A percentile compares a stretch with the other conserved stretches of the same genome.
phyloP scores from a whole-genome alignment of 1,139 yeast genomes.

The Lodderomyces pseudojiufengensis region DNA sequence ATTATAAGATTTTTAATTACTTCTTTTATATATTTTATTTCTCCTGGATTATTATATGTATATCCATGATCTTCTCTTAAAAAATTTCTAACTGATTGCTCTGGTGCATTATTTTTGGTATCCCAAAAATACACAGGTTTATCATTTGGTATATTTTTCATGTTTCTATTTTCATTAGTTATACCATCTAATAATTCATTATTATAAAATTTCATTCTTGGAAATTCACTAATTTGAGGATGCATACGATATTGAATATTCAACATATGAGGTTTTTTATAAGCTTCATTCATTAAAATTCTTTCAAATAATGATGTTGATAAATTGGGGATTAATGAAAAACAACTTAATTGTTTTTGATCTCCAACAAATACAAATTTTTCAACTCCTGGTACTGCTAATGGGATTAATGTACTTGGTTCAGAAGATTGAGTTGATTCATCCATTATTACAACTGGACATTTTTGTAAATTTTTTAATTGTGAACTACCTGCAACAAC shows the following conservation, averaged over 20 bases:
- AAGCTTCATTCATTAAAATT: conserved; percentile 53
- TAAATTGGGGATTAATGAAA: conserved; percentile 60
- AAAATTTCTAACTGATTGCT: conserved; percentile 43
- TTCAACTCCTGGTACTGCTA: conserved; percentile 64
- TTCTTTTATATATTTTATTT: conserved; percentile 44
- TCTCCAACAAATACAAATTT: conserved; percentile 73
- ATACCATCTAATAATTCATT: conserved; percentile 59
- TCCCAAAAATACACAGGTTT: conserved; percentile 54
- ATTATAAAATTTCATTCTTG: conserved; percentile 53
- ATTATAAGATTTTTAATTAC: conserved; percentile 47
- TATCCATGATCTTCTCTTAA: conserved; percentile 49
- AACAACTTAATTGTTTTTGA: conserved; percentile 62
- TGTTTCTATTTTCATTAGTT: conserved; percentile 42
- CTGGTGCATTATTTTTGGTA: conserved; percentile 40
- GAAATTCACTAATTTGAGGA: conserved; percentile 61
- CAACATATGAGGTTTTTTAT: conserved; percentile 60
- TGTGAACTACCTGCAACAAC: conserved; percentile 69
- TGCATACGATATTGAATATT: conserved; percentile 75
- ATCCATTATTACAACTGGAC: conserved; percentile 67
- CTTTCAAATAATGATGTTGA: conserved; percentile 60
- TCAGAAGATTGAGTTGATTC: conserved; percentile 69
- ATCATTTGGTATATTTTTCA: conserved; percentile 35
- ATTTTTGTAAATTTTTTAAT: conserved; percentile 49
- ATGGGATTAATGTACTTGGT: conserved; percentile 64
- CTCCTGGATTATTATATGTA: conserved; percentile 53